Evolutionary conservation across 2,329 filamentous ascomycete species (phyloP).

Genomic region (Beauveria brongniartii): DNA sequence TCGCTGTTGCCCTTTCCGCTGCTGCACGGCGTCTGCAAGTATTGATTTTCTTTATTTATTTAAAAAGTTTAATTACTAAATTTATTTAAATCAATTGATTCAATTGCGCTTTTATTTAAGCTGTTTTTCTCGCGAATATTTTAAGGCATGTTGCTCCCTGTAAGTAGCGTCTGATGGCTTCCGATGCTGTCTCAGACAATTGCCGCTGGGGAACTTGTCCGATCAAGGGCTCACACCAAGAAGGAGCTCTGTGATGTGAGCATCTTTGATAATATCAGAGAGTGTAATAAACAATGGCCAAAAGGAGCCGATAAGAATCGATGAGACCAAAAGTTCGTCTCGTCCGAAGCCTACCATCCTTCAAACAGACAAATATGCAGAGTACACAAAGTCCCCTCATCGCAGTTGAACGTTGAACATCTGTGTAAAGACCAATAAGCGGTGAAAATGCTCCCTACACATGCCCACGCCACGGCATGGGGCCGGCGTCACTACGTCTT

Average conservation of each 20-base stretch:
- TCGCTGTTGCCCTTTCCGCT: neutral
- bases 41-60: neutral
- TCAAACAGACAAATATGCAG: neutral
- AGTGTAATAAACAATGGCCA: no score
- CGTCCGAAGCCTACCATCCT: neutral
- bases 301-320: no score
- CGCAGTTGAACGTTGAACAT: no score
- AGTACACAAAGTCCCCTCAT: neutral
- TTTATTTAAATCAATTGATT: neutral
- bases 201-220: neutral
- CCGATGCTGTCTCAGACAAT: slow-evolving; percentile 9
- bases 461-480: slow-evolving; percentile 5
- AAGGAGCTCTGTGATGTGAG: neutral
- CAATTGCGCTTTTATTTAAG: neutral
- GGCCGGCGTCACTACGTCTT: neutral
- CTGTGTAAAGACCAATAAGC: neutral
- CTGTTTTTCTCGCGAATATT: neutral
- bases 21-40: neutral
- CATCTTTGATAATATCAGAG: neutral
- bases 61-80: neutral
- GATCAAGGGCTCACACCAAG: neutral
- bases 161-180: neutral
- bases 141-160: neutral
- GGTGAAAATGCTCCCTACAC: slow-evolving; percentile 7
- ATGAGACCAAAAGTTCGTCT: no score